Percentiles rank a stretch among this genome's conserved stretches.
phyloP scores from a whole-genome alignment of 371 early-diverging fungal genomes.

The Zopfochytrium polystomum region DNA sequence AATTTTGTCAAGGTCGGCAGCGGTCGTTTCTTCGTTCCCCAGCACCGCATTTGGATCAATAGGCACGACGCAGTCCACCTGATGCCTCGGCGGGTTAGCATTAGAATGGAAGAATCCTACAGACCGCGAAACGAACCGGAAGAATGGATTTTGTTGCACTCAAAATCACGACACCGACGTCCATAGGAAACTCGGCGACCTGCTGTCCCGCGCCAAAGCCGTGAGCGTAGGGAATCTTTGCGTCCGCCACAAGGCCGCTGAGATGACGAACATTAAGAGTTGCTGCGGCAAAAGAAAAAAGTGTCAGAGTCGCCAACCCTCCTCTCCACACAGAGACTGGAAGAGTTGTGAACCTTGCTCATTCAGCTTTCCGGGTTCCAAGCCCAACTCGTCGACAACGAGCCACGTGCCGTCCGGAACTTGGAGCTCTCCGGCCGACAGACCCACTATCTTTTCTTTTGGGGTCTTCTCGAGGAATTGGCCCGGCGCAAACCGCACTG shows the following conservation, averaged over 20 bases:
- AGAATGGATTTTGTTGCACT: constrained; percentile 31
- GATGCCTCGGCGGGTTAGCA: not conserved
- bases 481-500: constrained; percentile 26
- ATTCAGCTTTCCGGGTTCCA: constrained; percentile 52
- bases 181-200: constrained; percentile 21
- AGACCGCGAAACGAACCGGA: constrained; percentile 12
- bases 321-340: not conserved
- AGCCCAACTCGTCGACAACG: constrained; percentile 52
- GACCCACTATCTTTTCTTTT: constrained; percentile 4
- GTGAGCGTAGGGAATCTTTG: constrained; percentile 24
- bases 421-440: constrained; percentile 51
- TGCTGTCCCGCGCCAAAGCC: constrained; percentile 13
- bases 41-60: not conserved
- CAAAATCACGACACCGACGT: constrained; percentile 27
- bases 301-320: constrained; percentile 7
- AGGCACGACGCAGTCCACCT: constrained; percentile 22
- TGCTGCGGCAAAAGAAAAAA: constrained; percentile 11
- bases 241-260: constrained; percentile 20
- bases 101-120: not conserved
- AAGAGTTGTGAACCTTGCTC: constrained; percentile 39
- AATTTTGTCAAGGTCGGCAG: not conserved
- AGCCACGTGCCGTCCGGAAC: constrained; percentile 44
- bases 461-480: constrained; percentile 5
- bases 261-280: constrained; percentile 26
- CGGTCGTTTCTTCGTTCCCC: not conserved